Evolutionary conservation across 495 filamentous ascomycete genomes (phyloP).

Genomic region (Daldinia grandis): DNA sequence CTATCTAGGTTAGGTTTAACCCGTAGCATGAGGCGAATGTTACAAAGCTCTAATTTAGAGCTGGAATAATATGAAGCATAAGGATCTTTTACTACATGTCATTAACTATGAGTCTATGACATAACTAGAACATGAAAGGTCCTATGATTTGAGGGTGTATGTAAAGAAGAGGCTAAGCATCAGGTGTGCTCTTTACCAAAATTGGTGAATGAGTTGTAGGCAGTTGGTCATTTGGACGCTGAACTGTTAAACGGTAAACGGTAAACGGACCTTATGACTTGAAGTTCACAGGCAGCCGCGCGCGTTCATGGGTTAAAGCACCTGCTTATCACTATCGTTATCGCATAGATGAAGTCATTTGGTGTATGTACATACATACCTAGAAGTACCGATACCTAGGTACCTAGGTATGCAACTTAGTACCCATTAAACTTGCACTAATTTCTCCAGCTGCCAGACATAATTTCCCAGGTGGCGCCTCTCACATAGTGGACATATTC

Average conservation of each 20-base stretch:
- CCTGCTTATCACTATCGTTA: constrained; percentile 17
- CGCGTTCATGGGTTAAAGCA: constrained; percentile 15
- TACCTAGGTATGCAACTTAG: neutral
- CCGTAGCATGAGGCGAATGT: neutral
- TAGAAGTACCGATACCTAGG: too few relatives aligned
- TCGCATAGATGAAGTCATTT: constrained; percentile 38
- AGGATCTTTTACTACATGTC: constrained; percentile 1
- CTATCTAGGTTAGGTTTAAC: neutral
- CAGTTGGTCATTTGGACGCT: constrained; percentile 33
- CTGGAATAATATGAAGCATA: neutral
- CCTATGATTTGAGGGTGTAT: constrained; percentile 14
- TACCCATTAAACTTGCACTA: neutral
- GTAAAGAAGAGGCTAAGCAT: constrained; percentile 1
- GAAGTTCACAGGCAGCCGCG: constrained; percentile 22
- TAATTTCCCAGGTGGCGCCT: constrained; percentile 22
- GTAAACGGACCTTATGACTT: constrained; percentile 29
- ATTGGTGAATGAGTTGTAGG: constrained; percentile 13
- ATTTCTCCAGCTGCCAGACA: constrained; percentile 18
- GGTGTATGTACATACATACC: too few relatives aligned
- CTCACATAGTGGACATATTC: neutral
- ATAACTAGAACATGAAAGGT: constrained; percentile 5
- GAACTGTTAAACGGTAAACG: constrained; percentile 28
- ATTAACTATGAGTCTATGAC: constrained; percentile 14
- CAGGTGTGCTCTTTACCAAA: constrained; percentile 3
- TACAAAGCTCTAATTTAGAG: constrained; percentile 18